A percentile compares a stretch with the other conserved stretches of the same genome.
Evolutionary conservation across 768 basidiomycete genomes (phyloP).

Genomic region (Termitomyces titanicus): DNA sequence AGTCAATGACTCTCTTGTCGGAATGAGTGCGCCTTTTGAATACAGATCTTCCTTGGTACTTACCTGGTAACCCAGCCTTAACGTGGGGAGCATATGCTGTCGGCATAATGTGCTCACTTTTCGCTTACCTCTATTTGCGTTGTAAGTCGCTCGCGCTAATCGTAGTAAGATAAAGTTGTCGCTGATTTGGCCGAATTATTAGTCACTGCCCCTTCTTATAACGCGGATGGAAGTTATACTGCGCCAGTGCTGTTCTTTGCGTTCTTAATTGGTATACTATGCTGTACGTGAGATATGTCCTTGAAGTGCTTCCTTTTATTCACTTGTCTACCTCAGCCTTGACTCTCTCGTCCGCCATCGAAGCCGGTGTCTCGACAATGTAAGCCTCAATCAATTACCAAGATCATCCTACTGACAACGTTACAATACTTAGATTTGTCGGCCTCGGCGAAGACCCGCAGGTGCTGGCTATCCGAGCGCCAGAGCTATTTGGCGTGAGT

Average conservation of each 20-base stretch:
- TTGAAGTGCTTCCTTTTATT: neutral
- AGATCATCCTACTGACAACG: neutral
- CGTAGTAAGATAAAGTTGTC: too few species aligned
- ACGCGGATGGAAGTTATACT: slow-evolving; percentile 70
- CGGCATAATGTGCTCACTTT: slow-evolving; percentile 70
- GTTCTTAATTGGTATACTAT: slow-evolving; percentile 74
- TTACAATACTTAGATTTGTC: slow-evolving; percentile 54
- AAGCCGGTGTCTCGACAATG: slow-evolving; percentile 88
- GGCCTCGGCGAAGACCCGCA: slow-evolving; percentile 84
- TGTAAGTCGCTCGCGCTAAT: slow-evolving; percentile 34
- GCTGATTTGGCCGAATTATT: neutral
- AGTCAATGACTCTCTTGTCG: slow-evolving; percentile 79
- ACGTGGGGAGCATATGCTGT: slow-evolving; percentile 80
- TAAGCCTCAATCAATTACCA: slow-evolving; percentile 26
- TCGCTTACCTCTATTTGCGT: slow-evolving; percentile 74
- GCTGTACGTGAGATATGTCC: slow-evolving; percentile 43
- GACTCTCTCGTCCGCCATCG: slow-evolving; percentile 70
- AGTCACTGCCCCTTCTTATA: slow-evolving; percentile 78
- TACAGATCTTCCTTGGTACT: neutral
- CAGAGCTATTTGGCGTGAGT: slow-evolving; percentile 62
- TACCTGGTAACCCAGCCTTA: slow-evolving; percentile 38
- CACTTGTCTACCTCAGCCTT: slow-evolving; percentile 37
- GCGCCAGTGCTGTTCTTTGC: slow-evolving; percentile 75
- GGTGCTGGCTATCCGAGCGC: slow-evolving; percentile 68
- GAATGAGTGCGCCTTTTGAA: slow-evolving; percentile 53